Conservation (phyloP, 768 basidiomycete genomes). For the Lyophyllum shimeji region DNA sequence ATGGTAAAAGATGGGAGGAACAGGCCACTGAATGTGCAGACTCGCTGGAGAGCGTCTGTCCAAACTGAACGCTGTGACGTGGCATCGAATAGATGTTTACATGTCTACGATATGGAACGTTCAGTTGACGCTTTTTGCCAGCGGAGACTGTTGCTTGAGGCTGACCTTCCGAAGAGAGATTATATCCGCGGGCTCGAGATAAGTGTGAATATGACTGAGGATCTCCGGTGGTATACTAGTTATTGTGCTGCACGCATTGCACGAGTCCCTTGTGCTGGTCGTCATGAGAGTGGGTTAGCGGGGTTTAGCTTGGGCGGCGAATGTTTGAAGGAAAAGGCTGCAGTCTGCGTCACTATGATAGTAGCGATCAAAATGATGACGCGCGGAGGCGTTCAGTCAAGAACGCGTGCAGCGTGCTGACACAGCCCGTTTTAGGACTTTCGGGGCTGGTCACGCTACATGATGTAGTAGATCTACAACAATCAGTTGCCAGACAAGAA, state of each 20-base stretch:
- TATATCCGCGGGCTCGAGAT: neutral
- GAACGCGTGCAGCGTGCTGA: too few relatives aligned
- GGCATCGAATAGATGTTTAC: conserved; percentile 5
- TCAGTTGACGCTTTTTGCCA: neutral
- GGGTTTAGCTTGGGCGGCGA: too few relatives aligned
- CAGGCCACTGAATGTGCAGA: conserved; percentile 11
- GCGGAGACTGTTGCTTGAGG: neutral
- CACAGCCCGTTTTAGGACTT: too few relatives aligned
- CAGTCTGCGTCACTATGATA: too few relatives aligned
- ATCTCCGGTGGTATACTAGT: neutral
- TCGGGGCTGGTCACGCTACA: too few relatives aligned
- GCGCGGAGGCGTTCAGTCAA: too few relatives aligned
- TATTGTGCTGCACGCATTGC: too few relatives aligned
- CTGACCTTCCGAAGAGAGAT: conserved; percentile 1
- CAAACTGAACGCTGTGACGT: conserved; percentile 18
- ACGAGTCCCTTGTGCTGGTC: too few relatives aligned
- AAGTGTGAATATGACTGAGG: conserved; percentile 1
- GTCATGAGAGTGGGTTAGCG: too few relatives aligned
- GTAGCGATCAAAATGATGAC: too few relatives aligned
- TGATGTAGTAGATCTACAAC: too few relatives aligned
- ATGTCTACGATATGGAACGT: conserved; percentile 5
- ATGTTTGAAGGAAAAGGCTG: too few relatives aligned
- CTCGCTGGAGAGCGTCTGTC: conserved; percentile 16
- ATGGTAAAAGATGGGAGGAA: conserved; percentile 18
- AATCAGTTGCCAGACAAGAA: neutral